phyloP scores from a whole-genome alignment of 805 yeast species.

The Hanseniaspora hatyaiensis region DNA sequence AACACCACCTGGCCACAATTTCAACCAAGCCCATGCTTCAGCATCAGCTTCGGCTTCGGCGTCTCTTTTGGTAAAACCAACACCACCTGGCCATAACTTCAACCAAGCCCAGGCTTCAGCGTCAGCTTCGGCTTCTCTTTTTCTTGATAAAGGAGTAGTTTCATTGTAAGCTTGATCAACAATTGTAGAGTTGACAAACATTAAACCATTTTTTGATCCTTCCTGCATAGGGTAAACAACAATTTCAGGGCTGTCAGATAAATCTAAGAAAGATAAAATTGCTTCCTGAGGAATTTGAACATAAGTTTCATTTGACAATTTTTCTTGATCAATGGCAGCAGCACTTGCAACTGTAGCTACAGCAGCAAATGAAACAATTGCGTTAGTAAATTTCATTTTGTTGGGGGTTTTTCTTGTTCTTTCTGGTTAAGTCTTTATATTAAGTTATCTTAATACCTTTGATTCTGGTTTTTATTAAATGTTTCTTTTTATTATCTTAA shows the following conservation, averaged over 20 bases:
- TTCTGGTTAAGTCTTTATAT: not conserved
- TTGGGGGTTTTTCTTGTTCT: not conserved
- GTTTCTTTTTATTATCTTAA: not conserved
- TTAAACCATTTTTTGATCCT: conserved; percentile 24
- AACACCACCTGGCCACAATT: conserved; percentile 24
- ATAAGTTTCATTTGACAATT: conserved; percentile 12
- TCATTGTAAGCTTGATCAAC: conserved; percentile 21
- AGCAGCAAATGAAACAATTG: conserved; percentile 6
- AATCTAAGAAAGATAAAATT: conserved; percentile 25
- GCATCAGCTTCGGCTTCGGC: conserved; percentile 23
- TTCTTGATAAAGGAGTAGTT: conserved; percentile 17
- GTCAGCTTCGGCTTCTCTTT: conserved; percentile 21
- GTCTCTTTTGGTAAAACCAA: conserved; percentile 21
- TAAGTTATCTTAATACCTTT: too few relatives aligned
- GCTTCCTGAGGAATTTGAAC: conserved; percentile 26
- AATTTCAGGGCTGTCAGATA: conserved; percentile 24
- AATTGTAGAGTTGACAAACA: conserved; percentile 28
- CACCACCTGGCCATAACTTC: conserved; percentile 23
- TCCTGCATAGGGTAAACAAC: conserved; percentile 26
- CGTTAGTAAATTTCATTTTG: conserved; percentile 14
- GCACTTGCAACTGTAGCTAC: conserved; percentile 11
- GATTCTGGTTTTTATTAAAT: not conserved
- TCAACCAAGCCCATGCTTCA: conserved; percentile 24
- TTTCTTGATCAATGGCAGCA: conserved; percentile 22
- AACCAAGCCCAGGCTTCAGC: conserved; percentile 28